phyloP scores from a whole-genome alignment of 768 basidiomycete species.

The Pseudohyphozyma bogoriensis region DNA sequence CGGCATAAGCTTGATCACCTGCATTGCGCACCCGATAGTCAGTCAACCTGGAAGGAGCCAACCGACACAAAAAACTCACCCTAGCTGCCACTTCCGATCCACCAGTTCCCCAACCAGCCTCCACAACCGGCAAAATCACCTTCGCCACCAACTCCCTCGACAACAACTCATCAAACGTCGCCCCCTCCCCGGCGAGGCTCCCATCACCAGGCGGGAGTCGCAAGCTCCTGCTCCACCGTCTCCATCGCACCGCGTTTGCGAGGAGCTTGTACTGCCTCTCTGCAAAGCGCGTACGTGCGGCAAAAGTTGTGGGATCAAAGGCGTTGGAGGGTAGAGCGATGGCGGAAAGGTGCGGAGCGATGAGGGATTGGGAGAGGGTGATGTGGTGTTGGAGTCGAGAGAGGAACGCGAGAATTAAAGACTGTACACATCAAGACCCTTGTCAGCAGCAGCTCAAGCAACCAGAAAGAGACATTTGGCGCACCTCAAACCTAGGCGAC shows the following conservation, averaged over 20 bases:
- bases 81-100: slow-evolving; percentile 36
- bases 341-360: slow-evolving; percentile 18
- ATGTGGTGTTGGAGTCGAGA: slow-evolving; percentile 18
- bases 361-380: slow-evolving; percentile 2
- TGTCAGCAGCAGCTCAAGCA: neutral
- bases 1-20: slow-evolving; percentile 18
- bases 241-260: slow-evolving; percentile 37
- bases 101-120: slow-evolving; percentile 40
- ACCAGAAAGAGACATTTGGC: slow-evolving; percentile 4
- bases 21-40: neutral
- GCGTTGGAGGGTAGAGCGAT: slow-evolving; percentile 34
- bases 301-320: slow-evolving; percentile 38
- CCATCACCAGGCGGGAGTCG: slow-evolving; percentile 12
- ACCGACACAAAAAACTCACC: slow-evolving; percentile 28
- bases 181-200: slow-evolving; percentile 25
- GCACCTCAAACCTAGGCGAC: slow-evolving; percentile 38
- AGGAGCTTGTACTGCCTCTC: slow-evolving; percentile 37
- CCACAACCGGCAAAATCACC: slow-evolving; percentile 37
- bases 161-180: slow-evolving; percentile 29
- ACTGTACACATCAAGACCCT: slow-evolving; percentile 12
- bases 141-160: slow-evolving; percentile 37
- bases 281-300: slow-evolving; percentile 37
- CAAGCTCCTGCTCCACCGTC: slow-evolving; percentile 31
- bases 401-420: slow-evolving; percentile 22
- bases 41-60: neutral